Conservation (phyloP, 1,284 basidiomycete genomes). For the Naganishia cerealis region DNA sequence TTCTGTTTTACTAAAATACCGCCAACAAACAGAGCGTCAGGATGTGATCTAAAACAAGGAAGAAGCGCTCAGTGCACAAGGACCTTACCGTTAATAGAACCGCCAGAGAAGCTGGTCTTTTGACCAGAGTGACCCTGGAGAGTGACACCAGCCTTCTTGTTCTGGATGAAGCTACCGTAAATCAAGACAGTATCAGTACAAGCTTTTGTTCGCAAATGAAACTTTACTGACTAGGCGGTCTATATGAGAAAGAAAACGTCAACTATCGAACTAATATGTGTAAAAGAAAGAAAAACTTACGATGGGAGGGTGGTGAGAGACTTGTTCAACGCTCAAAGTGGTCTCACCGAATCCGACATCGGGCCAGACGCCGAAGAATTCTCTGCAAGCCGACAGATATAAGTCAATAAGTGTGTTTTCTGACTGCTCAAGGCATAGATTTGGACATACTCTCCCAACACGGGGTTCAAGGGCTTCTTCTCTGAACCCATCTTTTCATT, state of each 20-base stretch:
- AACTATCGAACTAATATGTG: background rate
- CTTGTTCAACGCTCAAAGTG: conserved; percentile 88
- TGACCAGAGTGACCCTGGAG: conserved; percentile 91
- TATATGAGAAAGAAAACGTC: conserved; percentile 34
- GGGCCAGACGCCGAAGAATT: conserved; percentile 92
- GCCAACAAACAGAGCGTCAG: conserved; percentile 10
- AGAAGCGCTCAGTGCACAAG: background rate
- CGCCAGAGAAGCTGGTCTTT: conserved; percentile 73
- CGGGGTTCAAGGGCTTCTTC: conserved; percentile 97
- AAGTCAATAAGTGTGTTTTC: background rate
- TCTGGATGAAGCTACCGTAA: conserved; percentile 67
- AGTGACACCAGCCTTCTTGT: conserved; percentile 73
- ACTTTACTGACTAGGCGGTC: conserved; percentile 60
- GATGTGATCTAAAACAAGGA: background rate
- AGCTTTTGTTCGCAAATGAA: conserved; percentile 45
- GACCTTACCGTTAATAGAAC: conserved; percentile 71
- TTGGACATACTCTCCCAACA: conserved; percentile 78
- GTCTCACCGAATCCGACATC: conserved; percentile 77
- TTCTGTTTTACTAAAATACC: conserved; percentile 76
- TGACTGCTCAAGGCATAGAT: background rate
- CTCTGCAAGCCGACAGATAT: conserved; percentile 53
- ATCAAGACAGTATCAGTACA: background rate
- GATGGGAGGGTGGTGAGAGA: conserved; percentile 90
- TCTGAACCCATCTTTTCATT: conserved; percentile 92
- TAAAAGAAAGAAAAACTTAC: conserved; percentile 40